Percentiles rank a stretch among this genome's conserved stretches.
Conservation (phyloP, 441 rosid species). For the Pelargonium fulgidum region DNA sequence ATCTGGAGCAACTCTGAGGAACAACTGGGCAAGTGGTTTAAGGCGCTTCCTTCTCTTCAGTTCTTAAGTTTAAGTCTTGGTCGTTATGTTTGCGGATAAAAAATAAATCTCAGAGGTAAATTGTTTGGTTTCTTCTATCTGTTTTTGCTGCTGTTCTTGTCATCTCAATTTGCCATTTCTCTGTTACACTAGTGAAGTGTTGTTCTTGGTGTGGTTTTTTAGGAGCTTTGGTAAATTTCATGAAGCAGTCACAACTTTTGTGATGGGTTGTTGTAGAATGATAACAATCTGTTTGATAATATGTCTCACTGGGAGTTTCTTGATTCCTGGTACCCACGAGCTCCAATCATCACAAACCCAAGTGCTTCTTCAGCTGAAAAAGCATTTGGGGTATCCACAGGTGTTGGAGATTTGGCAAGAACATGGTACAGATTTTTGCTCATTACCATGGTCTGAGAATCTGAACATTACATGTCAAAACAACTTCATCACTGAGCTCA, state of each 20-base stretch:
- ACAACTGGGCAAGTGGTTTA: too few species aligned
- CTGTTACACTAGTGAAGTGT: constrained; percentile 11
- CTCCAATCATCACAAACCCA: constrained; percentile 71
- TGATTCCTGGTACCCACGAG: constrained; percentile 40
- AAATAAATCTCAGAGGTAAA: constrained; percentile 9
- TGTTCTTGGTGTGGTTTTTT: neutral
- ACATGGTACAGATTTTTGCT: too few species aligned
- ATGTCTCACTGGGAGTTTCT: constrained; percentile 45
- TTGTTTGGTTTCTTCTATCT: neutral
- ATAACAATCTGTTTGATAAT: constrained; percentile 25
- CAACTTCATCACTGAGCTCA: constrained; percentile 60
- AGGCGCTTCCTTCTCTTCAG: too few species aligned
- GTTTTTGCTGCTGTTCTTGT: neutral
- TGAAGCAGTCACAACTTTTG: constrained; percentile 7
- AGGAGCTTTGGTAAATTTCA: neutral
- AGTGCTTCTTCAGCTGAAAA: constrained; percentile 70
- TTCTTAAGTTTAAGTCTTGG: too few species aligned
- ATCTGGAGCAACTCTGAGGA: neutral
- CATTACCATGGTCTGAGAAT: constrained; percentile 51
- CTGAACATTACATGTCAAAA: constrained; percentile 54
- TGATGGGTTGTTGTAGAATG: constrained; percentile 39
- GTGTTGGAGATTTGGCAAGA: too few species aligned
- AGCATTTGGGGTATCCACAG: constrained; percentile 71
- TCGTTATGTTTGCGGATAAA: too few species aligned
- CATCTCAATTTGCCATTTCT: neutral